Base-by-base conservation (phyloP, 163 green algal species). In the Chlorella variabilis region DNA sequence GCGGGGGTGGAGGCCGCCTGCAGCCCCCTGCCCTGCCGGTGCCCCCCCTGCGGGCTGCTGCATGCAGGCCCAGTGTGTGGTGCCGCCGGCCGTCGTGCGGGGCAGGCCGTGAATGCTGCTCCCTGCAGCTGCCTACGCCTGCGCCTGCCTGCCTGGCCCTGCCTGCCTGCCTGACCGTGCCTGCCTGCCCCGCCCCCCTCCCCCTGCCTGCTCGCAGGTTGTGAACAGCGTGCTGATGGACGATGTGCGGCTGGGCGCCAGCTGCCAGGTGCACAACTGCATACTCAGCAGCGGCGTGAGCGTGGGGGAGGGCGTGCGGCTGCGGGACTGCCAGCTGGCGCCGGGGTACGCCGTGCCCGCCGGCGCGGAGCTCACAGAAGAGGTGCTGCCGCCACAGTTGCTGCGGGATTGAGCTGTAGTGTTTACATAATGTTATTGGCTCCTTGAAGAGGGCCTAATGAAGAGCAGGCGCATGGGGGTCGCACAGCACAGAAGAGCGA, bases 161-260 rank as follows among this genome's bases (percentile, higher is more conserved):
- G 38, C 25, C 18, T 38, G 8, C 9, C 23, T 9, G 6, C 17
- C n/a, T n/a, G n/a, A n/a, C n/a, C n/a, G n/a, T n/a, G n/a, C n/a
- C n/a, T n/a, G n/a, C n/a, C n/a, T n/a, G n/a, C n/a, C n/a, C n/a
- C n/a, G n/a, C 33, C 34, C 38, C 27, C 29, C 29, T 31, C 77
- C 38, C 23, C n/a, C 58, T 51, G 38, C 33, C 5, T 20, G 8
- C 3, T 49, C 17, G 29, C 69, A 71, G 70, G 84, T 97, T n/a
- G 92, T 91, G 36, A 86, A 80, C 65, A 92, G 90, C 63, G 91
- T 94, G 61, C 96, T 99, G 20, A 90, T 94, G 48, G 98, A 97
- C 87, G 91, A 85, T 36, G 92, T 98, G 56, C 77, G 98, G 13
- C 93, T 96, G 87, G 92, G 96, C 76, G 80, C 85, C 48, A 91